Evolutionary conservation across 495 filamentous ascomycete genomes (phyloP), one percentile per base, ranked within the genome.

Genomic region (Aspergillus biplanus): DNA sequence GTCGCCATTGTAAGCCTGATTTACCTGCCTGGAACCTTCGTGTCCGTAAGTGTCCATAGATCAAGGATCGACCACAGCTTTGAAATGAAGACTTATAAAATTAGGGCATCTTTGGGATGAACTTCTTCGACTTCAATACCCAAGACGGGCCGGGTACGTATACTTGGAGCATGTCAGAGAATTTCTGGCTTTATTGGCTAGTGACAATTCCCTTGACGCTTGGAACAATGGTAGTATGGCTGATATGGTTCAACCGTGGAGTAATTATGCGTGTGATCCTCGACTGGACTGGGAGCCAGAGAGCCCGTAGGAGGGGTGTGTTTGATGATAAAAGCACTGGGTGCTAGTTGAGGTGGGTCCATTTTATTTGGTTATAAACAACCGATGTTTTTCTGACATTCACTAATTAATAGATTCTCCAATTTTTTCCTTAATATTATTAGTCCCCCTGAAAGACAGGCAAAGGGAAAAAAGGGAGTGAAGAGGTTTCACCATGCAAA

Each of bases 1-100:
- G 55, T 78, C 35, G 65, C 71, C 3, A 33, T 76, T 7, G 66
- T 79, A 11, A 70, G 70, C 54, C 53, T 78, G 61, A 37, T 75
- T 3, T 80, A 75, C 62, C 65, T 80, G 12, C 76, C 77, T 15
- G 76, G 73, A 39, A 75, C 76, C 35, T 78, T 78, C 59, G 71
- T 75, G 15, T 78, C 72, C 52, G 68, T 70, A 62, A 33, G 67
- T 27, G 2, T 27, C 53, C 33, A 13, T n/a, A n/a, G n/a, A n/a
- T 13, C 33, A 18, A 31, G 13, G 8, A 9, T 27, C 1, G 1
- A 39, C 37, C 37, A 39, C 0, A 13, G 33, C 33, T 53, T 33
- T 33, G 15, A 39, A 13, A 8, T 7, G 13, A 39, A 8, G 7
- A 13, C 37, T 13, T 7, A 39, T 39, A 5, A 44, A 6, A 37